A percentile compares a stretch with the other conserved stretches of the same genome.
Evolutionary conservation across 495 filamentous ascomycete species (phyloP).

Genomic region (Darksidea phi): DNA sequence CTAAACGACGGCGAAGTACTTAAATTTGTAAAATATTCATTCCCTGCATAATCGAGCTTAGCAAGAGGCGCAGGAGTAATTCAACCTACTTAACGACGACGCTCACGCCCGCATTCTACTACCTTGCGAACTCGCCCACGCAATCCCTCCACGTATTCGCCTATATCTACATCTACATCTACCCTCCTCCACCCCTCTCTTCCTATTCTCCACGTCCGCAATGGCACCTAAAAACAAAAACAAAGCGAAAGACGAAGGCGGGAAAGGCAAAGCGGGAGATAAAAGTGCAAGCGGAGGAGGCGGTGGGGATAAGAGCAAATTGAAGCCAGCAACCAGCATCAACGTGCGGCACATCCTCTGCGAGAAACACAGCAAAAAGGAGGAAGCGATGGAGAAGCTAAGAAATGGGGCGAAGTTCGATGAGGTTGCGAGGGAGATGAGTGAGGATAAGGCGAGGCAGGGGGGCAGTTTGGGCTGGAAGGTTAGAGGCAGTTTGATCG

Average conservation of each 20-base stretch:
- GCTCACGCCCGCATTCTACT: no score
- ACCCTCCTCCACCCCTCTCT: background rate
- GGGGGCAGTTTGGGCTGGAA: conserved; percentile 87
- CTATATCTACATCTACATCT: background rate
- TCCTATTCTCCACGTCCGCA: background rate
- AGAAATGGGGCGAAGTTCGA: conserved; percentile 78
- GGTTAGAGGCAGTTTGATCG: conserved; percentile 67
- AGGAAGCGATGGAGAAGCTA: conserved; percentile 79
- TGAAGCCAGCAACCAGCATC: conserved; percentile 76
- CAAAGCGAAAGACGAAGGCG: conserved; percentile 48
- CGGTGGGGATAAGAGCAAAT: conserved; percentile 45
- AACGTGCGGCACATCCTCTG: conserved; percentile 91
- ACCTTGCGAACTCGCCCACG: no score
- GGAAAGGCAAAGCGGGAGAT: conserved; percentile 49
- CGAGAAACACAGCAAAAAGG: conserved; percentile 83
- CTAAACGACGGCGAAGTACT: no score
- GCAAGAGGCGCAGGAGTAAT: no score
- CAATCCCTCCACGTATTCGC: no score
- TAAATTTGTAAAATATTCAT: no score
- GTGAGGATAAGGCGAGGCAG: conserved; percentile 83
- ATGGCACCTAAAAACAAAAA: conserved; percentile 61
- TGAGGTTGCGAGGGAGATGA: conserved; percentile 81
- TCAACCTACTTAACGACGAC: no score
- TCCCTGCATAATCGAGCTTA: no score
- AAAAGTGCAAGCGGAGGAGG: conserved; percentile 14